These are phyloP conservation scores for Pichia sp. DNA, from an alignment of 1,139 yeast species.

Conservation along the genomic window DNA sequence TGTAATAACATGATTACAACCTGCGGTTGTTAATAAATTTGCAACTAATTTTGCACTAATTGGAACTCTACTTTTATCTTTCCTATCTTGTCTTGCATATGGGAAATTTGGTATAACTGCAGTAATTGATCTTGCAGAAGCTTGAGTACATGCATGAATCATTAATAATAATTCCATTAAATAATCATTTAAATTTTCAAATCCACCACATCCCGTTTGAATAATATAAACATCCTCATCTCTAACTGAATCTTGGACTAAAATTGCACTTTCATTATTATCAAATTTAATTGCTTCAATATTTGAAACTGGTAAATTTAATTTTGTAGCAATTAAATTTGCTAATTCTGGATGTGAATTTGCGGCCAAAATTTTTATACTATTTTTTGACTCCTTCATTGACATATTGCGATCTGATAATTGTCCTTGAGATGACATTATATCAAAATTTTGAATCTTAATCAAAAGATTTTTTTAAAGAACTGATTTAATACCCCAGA, in stretches of 20 bases:
- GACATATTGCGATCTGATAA: slow-evolving; percentile 22
- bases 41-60: slow-evolving; percentile 77
- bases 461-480: no score
- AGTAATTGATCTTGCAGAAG: slow-evolving; percentile 73
- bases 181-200: slow-evolving; percentile 55
- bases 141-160: slow-evolving; percentile 72
- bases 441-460: neutral
- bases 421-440: neutral
- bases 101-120: slow-evolving; percentile 79
- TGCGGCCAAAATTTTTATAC: slow-evolving; percentile 78
- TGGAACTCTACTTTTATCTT: slow-evolving; percentile 77
- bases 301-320: slow-evolving; percentile 56
- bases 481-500: no score
- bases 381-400: slow-evolving; percentile 35
- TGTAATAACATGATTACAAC: slow-evolving; percentile 75
- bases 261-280: slow-evolving; percentile 64
- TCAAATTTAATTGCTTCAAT: slow-evolving; percentile 65
- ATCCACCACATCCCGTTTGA: slow-evolving; percentile 71
- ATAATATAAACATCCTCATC: slow-evolving; percentile 72
- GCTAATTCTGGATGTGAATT: slow-evolving; percentile 91
- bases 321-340: slow-evolving; percentile 58
- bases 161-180: slow-evolving; percentile 65
- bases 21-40: slow-evolving; percentile 68
- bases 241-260: slow-evolving; percentile 62
- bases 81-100: slow-evolving; percentile 77